phyloP scores from a whole-genome alignment of 164 flowering plant species.

The Dillenia suffruticosa region DNA sequence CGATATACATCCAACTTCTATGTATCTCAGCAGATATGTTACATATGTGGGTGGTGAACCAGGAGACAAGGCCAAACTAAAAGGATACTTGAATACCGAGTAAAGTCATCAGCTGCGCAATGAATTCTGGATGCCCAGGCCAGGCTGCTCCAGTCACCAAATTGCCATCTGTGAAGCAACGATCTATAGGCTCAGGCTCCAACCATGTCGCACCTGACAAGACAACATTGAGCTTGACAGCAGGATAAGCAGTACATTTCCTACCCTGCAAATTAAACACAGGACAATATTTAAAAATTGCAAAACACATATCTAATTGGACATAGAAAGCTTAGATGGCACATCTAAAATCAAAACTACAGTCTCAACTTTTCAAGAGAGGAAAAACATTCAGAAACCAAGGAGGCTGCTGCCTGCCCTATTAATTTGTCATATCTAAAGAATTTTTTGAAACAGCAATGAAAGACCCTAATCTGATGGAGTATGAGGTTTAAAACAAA shows the following conservation, averaged over 20 bases:
- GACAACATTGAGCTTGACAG: slow-evolving; percentile 87
- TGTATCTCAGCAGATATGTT: too few relatives aligned
- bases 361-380: background rate
- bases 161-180: slow-evolving; percentile 94
- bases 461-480: too few relatives aligned
- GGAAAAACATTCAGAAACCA: background rate
- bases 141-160: slow-evolving; percentile 98
- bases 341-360: background rate
- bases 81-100: slow-evolving; percentile 67
- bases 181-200: slow-evolving; percentile 83
- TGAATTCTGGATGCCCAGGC: slow-evolving; percentile 94
- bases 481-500: too few relatives aligned
- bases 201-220: slow-evolving; percentile 85
- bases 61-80: slow-evolving; percentile 15
- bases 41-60: too few relatives aligned
- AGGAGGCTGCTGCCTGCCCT: background rate
- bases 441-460: background rate
- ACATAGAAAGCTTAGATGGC: too few relatives aligned
- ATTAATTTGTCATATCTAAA: background rate
- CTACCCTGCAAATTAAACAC: slow-evolving; percentile 43
- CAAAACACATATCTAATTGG: too few relatives aligned
- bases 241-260: slow-evolving; percentile 96
- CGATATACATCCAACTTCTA: too few relatives aligned
- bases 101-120: slow-evolving; percentile 76
- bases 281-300: background rate